Base-by-base conservation (phyloP, 1,284 basidiomycete species). In the Tilletia indica region DNA sequence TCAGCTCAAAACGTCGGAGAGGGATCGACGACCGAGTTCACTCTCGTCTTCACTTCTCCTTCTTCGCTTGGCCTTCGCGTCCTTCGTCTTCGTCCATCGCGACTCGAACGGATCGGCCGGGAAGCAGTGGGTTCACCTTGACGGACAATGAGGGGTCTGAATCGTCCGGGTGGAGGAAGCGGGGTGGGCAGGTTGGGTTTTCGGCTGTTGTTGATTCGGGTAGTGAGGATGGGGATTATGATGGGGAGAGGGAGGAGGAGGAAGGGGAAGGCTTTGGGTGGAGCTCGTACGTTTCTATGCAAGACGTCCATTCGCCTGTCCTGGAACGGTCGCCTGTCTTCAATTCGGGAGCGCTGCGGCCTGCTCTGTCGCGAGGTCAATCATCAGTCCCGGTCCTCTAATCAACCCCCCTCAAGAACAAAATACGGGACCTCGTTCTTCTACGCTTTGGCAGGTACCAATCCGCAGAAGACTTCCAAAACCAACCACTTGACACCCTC, bases 271-370 rank as follows among this genome's bases (percentile, higher is more conserved):
- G 19, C 1, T 14, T 54, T 11, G 67, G 67, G 21, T 54, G 67
- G 67, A 68, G 45, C 48, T 38, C 67, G 48, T 68, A 68, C 34
- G 54, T 68, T 42, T 68, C 67, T 16, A 68, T 54, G 67, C 25
- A 34, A 6, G 48, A 51, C 39, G 49, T 68, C 8, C 54, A 51
- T 25, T 68, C 54, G 34, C 54, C 54, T 14, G 31, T 54, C 42
- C 8, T 51, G 34, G 67, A 68, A 19, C 49, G 54, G 12, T 38
- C 61, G 34, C 36, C 61, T 9, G 61, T 64, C 34, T 64, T 64
- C 36, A 11, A 25, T 5, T 38, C 66, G 21, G 45, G 21, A 47
- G 42, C 42, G 36, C 2, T 61, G 36, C 49, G 45, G 36, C 66
- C 45, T 19, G 45, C 49, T 4, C 49, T 47, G 1, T 34, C n/a